Evolutionary conservation across 305 asterid genomes (phyloP), one percentile per base, ranked within the genome.

Genomic region (Stenogyne calaminthoides): DNA sequence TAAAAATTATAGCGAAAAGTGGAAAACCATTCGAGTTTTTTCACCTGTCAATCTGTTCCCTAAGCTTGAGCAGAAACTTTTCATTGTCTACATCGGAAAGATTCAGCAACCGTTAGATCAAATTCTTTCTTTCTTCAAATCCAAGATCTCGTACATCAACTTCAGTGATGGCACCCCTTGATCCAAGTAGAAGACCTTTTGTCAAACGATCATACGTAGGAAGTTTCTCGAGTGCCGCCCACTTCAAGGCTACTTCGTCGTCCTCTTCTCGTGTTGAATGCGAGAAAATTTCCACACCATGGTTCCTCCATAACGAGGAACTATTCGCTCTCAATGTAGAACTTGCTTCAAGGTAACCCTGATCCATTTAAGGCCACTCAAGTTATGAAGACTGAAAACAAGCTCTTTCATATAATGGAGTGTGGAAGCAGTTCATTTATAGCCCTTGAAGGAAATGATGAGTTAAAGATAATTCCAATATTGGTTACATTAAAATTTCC

Each of bases 141-240:
- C 88, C 87, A 64, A 89, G 87, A 67, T 80, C 76, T 22, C 82
- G 37, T 15, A 85, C 75, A 71, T 85, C 86, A 71, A 89, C 82
- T 68, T 85, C 89, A 52, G 56, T 70, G 11, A 78, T 36, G 4
- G 39, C 74, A 18, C 90, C 89, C 10, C 81, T 70, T 34, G 84
- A 75, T 71, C 87, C 85, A 20, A 83, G 67, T 12, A 87, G 71
- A 34, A 87, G 74, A 36, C 89, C 88, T 65, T 76, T 80, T 32
- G 75, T 73, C 32, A 89, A 42, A 61, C 95, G 83, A 63, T 85
- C 87, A 12, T 79, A 87, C 5, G 95, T 89, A 7, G 91, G 92
- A 11, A 87, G 87, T 69, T 80, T 87, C 34, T 89, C 88, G 2
- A 87, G 78, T 0, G 95, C 90, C 9, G 91, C 92, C 95, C 90